Evolutionary conservation across 768 basidiomycete species (phyloP), one percentile per base, ranked within the genome.

Genomic region (Trametopsis cervina): DNA sequence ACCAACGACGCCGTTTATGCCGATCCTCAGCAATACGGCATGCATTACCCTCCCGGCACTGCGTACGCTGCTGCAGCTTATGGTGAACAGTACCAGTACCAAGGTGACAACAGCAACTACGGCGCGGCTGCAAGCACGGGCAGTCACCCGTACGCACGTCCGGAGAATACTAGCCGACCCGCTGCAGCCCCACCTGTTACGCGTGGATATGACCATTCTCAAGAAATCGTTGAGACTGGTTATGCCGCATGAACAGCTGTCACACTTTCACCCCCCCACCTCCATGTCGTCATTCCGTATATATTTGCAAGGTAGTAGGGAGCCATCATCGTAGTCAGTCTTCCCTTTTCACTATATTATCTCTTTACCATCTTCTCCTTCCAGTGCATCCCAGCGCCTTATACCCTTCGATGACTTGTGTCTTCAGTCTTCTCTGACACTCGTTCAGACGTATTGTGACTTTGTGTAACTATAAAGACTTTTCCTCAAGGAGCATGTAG

Each of bases 11-110:
- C 42, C 26, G 29, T 55, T 36, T 22, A 57, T 3, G 59, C 64
- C 10, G 56, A 52, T n/a, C 27, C 57, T 2, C 51, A 57, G 43
- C 49, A 54, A 21, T 66, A 68, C 38, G 56, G 57, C 36, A 53
- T 62, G 5, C 52, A 59, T 21, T 67, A 65, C 50, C 61, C 66
- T 5, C 60, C 65, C 25, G 49, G 46, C 17, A 58, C 56, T 12
- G 54, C 61, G 13, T 61, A 59, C 49, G 59, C 54, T 3, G 57
- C 53, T 22, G 56, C 60, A 13, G 52, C 50, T 3, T 40, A 56
- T 17, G 54, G 50, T 33, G 54, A 50, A 20, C 54, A 57, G 33
- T 60, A 60, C 51, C 59, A 60, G 46, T 63, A 62, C 51, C 52
- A 44, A 11, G 60, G 53, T 7, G 49, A 59, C 24, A 17, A 26